phyloP scores from a whole-genome alignment of 2,329 filamentous ascomycete genomes.

The Colletotrichum sojae region DNA sequence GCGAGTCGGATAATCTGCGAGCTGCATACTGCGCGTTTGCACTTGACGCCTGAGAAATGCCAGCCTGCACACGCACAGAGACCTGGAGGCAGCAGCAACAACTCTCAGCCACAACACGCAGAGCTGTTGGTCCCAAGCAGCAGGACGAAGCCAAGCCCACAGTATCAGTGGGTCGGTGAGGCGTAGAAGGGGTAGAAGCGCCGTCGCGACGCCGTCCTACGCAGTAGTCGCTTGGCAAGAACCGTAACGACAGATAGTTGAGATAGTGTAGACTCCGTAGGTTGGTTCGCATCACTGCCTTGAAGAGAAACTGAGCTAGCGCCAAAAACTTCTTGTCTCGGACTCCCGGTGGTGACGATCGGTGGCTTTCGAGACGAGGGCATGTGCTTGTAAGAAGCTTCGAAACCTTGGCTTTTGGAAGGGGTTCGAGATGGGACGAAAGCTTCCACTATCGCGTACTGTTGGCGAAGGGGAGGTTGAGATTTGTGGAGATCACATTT shows the following conservation, averaged over 20 bases:
- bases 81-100: not conserved
- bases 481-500: not conserved
- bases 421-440: constrained; percentile 19
- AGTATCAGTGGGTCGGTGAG: constrained; percentile 29
- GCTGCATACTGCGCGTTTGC: constrained; percentile 22
- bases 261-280: constrained; percentile 11
- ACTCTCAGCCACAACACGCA: not conserved
- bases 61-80: not conserved
- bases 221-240: constrained; percentile 35
- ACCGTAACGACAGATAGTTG: not conserved
- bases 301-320: not conserved
- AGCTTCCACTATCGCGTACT: constrained; percentile 3
- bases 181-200: constrained; percentile 31
- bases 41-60: not conserved
- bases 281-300: constrained; percentile 19
- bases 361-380: constrained; percentile 22
- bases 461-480: not conserved
- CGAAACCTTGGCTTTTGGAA: constrained; percentile 16
- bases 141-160: constrained; percentile 27
- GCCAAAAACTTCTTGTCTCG: constrained; percentile 6
- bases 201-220: constrained; percentile 25
- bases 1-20: constrained; percentile 5
- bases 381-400: constrained; percentile 14
- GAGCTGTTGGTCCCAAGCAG: not conserved
- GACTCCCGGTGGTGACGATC: constrained; percentile 21